Percentiles rank a stretch among this genome's conserved stretches.
Conservation (phyloP, 768 basidiomycete genomes). For the Phanerodontia chrysosporium region DNA sequence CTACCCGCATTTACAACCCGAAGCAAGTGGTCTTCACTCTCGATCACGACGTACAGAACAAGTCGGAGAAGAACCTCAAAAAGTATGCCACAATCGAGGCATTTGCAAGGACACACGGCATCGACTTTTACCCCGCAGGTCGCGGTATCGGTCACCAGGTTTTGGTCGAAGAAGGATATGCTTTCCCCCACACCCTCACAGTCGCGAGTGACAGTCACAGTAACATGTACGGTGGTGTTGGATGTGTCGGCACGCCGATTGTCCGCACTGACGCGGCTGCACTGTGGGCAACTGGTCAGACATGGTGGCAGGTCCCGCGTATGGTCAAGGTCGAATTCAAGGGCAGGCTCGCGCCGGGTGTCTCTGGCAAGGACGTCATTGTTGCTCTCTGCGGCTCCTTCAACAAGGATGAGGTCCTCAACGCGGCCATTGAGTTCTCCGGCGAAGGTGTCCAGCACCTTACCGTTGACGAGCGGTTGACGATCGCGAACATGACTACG, state of each 20-base stretch:
- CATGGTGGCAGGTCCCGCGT: conserved; percentile 99
- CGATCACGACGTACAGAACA: conserved; percentile 98
- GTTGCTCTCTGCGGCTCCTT: conserved; percentile 94
- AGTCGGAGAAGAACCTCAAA: conserved; percentile 78
- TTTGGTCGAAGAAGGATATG: conserved; percentile 97
- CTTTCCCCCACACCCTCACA: conserved; percentile 92
- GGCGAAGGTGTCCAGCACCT: conserved; percentile 81
- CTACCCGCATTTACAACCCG: conserved; percentile 75
- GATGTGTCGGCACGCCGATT: conserved; percentile 95
- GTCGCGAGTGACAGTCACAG: conserved; percentile 96
- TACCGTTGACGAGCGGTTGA: conserved; percentile 86
- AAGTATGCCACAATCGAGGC: conserved; percentile 92
- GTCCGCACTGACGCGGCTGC: conserved; percentile 94
- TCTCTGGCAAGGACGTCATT: conserved; percentile 97
- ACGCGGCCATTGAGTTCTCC: conserved; percentile 93
- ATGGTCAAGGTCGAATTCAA: conserved; percentile 93
- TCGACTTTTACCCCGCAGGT: conserved; percentile 97
- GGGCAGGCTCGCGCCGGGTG: conserved; percentile 79
- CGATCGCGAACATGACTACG: conserved; percentile 99
- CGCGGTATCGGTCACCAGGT: conserved; percentile 98
- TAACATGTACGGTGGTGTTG: conserved; percentile 99
- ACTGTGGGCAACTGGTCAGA: conserved; percentile 96
- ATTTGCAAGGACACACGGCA: conserved; percentile 77
- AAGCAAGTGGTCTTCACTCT: conserved; percentile 92
- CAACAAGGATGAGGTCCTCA: conserved; percentile 94